Percentiles rank a stretch among this genome's conserved stretches.
Conservation (phyloP, 1,139 yeast genomes). For the Pichia sp. region DNA sequence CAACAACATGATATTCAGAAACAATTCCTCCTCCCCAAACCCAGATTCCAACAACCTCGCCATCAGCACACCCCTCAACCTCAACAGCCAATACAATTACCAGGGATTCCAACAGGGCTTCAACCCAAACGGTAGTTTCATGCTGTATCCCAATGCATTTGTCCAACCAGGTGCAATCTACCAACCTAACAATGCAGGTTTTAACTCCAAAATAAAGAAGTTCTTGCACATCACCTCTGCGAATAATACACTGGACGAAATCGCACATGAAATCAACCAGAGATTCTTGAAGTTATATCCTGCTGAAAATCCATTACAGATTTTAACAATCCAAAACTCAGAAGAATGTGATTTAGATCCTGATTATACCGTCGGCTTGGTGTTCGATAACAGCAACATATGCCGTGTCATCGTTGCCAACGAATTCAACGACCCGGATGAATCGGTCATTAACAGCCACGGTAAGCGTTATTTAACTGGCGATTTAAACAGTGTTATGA, state of each 20-base stretch:
- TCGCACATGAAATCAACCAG: slow-evolving; percentile 48
- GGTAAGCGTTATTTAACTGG: slow-evolving; percentile 27
- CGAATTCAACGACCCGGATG: slow-evolving; percentile 27
- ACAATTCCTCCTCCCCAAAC: slow-evolving; percentile 3
- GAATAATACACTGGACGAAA: slow-evolving; percentile 41
- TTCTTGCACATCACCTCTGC: slow-evolving; percentile 62
- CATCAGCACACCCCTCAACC: slow-evolving; percentile 18
- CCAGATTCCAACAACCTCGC: slow-evolving; percentile 3
- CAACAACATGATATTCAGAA: slow-evolving; percentile 4
- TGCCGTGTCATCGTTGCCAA: slow-evolving; percentile 54
- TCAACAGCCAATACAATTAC: neutral
- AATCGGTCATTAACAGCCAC: neutral
- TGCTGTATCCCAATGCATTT: slow-evolving; percentile 9
- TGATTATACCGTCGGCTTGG: slow-evolving; percentile 62
- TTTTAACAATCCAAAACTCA: slow-evolving; percentile 60
- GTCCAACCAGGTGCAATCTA: neutral
- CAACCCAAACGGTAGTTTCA: slow-evolving; percentile 12
- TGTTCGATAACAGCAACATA: slow-evolving; percentile 54
- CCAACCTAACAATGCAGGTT: slow-evolving; percentile 1
- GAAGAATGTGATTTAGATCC: slow-evolving; percentile 76
- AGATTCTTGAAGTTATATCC: slow-evolving; percentile 66
- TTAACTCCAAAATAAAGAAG: slow-evolving; percentile 35
- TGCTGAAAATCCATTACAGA: slow-evolving; percentile 47
- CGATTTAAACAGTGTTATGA: slow-evolving; percentile 26
- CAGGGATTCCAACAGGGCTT: slow-evolving; percentile 5